Conservation (phyloP, 2,329 filamentous ascomycete species). For the Bimuria novae-zelandiae region DNA sequence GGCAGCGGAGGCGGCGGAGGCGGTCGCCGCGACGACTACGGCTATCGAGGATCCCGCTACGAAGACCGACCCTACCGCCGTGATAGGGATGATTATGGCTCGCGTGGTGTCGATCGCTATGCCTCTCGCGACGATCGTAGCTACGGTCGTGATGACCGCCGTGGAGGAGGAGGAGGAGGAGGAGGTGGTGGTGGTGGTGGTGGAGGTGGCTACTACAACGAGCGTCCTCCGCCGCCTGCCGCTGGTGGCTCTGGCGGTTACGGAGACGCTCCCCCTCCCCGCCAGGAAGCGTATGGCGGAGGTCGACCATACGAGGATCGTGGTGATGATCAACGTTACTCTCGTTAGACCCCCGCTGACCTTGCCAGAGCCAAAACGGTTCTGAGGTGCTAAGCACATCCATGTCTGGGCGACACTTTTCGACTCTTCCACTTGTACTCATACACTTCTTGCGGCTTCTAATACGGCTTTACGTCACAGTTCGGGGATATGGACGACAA, state of each 20-base stretch:
- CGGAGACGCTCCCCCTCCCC: constrained; percentile 43
- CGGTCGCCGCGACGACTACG: constrained; percentile 51
- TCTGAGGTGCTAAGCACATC: constrained; percentile 34
- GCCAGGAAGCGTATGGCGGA: constrained; percentile 41
- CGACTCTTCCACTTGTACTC: constrained; percentile 41
- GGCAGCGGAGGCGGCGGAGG: constrained; percentile 22
- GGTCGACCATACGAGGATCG: constrained; percentile 47
- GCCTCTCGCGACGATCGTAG: constrained; percentile 54
- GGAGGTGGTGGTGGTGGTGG: constrained; percentile 56
- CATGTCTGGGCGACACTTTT: constrained; percentile 32
- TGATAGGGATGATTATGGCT: constrained; percentile 49
- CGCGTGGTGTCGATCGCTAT: constrained; percentile 53
- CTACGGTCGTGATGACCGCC: constrained; percentile 48
- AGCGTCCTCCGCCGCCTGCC: constrained; percentile 52
- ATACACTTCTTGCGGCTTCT: constrained; percentile 43
- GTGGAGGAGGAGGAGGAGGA: constrained; percentile 62
- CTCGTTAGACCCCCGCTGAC: constrained; percentile 43
- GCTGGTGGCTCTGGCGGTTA: constrained; percentile 34
- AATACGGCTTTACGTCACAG: constrained; percentile 43
- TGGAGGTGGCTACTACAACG: constrained; percentile 62
- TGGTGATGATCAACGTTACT: constrained; percentile 53
- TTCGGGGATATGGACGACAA: constrained; percentile 44
- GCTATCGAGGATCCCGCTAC: constrained; percentile 43
- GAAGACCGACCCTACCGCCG: constrained; percentile 49
- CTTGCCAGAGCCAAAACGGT: constrained; percentile 43